Percentiles rank a stretch among this genome's conserved stretches.
These are phyloP conservation scores for Dactylellina drechsleri DNA, from an alignment of 2,329 filamentous ascomycete genomes.

Conservation along the genomic window DNA sequence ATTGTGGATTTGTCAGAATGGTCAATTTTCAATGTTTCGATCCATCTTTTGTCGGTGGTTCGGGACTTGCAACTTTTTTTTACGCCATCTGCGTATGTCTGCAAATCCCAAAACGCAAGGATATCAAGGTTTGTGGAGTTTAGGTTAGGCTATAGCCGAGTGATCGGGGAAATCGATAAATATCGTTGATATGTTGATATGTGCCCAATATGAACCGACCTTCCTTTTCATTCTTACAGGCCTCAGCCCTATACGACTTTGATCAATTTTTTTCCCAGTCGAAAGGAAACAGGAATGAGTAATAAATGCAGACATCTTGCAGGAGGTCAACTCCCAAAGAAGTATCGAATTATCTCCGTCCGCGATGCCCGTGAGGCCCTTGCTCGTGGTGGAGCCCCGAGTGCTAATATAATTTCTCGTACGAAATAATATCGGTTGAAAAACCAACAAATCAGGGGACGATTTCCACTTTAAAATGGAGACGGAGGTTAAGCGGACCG, in stretches of 20 bases:
- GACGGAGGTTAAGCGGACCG: conserved; percentile 47
- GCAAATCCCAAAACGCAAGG: neutral
- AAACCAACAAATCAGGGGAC: conserved; percentile 26
- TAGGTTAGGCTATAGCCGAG: conserved; percentile 10
- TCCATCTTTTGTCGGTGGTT: neutral
- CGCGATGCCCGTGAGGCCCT: too few species aligned
- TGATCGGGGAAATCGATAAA: neutral
- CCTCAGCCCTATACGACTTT: conserved; percentile 7
- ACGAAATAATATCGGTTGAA: conserved; percentile 34
- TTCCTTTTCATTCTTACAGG: neutral
- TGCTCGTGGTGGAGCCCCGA: too few species aligned
- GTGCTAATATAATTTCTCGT: conserved; percentile 20
- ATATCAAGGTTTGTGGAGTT: conserved; percentile 6
- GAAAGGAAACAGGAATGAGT: conserved; percentile 10
- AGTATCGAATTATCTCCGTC: conserved; percentile 39
- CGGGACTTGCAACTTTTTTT: neutral
- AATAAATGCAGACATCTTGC: conserved; percentile 5
- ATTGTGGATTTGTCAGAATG: too few species aligned
- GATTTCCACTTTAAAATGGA: conserved; percentile 16
- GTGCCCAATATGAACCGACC: conserved; percentile 2
- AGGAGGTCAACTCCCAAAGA: conserved; percentile 20
- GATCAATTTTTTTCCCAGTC: conserved; percentile 1
- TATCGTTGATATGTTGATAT: conserved; percentile 5
- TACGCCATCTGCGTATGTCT: neutral
- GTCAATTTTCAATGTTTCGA: neutral